phyloP scores from a whole-genome alignment of 768 basidiomycete genomes.

The Russula sp. region DNA sequence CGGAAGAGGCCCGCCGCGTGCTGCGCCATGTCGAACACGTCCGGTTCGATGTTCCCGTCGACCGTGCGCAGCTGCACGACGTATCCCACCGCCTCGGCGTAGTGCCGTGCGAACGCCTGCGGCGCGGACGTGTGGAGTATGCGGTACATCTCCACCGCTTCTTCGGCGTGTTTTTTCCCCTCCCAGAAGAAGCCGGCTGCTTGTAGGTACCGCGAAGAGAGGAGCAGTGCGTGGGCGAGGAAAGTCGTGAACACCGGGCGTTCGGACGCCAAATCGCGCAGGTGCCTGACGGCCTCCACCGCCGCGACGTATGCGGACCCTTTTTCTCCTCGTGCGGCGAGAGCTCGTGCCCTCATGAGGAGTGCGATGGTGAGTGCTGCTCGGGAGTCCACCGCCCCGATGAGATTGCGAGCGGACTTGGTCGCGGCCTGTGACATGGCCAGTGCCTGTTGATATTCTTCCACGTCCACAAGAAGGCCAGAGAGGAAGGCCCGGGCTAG shows the following conservation, averaged over 20 bases:
- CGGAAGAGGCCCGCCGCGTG: conserved; percentile 14
- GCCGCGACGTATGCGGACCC: conserved; percentile 6
- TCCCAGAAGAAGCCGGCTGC: conserved; percentile 9
- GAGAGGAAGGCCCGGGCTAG: conserved; percentile 14
- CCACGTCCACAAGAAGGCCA: conserved; percentile 8
- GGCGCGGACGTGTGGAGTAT: conserved; percentile 10
- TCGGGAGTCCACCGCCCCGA: conserved; percentile 14
- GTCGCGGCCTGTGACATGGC: conserved; percentile 6
- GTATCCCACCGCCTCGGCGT: conserved; percentile 15
- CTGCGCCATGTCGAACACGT: conserved; percentile 17
- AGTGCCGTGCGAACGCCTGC: not conserved
- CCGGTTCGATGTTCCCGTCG: not conserved
- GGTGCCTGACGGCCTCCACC: conserved; percentile 9
- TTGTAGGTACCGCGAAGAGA: conserved; percentile 12
- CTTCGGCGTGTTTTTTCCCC: conserved; percentile 12
- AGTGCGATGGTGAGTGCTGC: conserved; percentile 10
- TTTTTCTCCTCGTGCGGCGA: conserved; percentile 6
- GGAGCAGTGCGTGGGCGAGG: conserved; percentile 2
- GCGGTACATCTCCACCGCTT: not conserved
- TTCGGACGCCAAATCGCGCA: conserved; percentile 9
- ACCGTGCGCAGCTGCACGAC: conserved; percentile 5
- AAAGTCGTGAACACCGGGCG: conserved; percentile 6
- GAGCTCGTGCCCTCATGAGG: conserved; percentile 5
- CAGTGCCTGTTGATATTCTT: conserved; percentile 7
- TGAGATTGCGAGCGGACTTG: conserved; percentile 13